Base-by-base conservation (phyloP, 345 rosid species). In the Dipteronia sinensis region DNA sequence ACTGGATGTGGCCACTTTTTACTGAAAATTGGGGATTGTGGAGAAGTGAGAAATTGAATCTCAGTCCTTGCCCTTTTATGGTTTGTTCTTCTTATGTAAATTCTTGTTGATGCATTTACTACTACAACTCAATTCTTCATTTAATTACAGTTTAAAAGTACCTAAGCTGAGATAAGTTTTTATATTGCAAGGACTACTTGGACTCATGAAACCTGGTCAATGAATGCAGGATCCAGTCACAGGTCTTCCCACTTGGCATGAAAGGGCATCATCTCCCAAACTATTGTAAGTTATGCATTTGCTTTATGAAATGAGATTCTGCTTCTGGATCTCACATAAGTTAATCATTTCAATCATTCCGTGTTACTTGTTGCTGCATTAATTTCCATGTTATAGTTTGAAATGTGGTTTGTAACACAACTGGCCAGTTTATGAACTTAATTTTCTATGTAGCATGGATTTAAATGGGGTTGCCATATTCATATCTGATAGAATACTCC, bases 1-100 rank as follows among this genome's bases (percentile, higher is more conserved):
- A 95, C 77, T 95, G 98, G 98, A 93, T 95, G 98, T 94, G 98
- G 98, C 98, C 98, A 17, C 93, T 95, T 70, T 93, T 88, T 84
- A 75, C 91, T 56, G 95, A 95, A 80, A 83, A 79, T 62, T 95
- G 94, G 95, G 92, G 90, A 67, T 84, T 88, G 15, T 95, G 98
- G 98, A 87, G 98, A 85, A 86, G 79, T 13, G 87, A 89, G 79
- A 86, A 86, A 72, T 85, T 95, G 82, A 89, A 91, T 74, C 85
- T 95, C 74, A 91, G 98, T 69, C 83, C 92, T 58, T 86, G 84
- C 78, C 98, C 98, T 79, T 90, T 93, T 79, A 82, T 90, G 40
- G 98, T 95, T 82, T 69, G 90, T 84, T 11, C 77, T 73, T 81
- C 80, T 29, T 27, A 51, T 27, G 29, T 20, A 19, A 46, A 27